Evolutionary conservation across 2,329 filamentous ascomycete genomes (phyloP).

Genomic region (Fonsecaea multimorphosa): DNA sequence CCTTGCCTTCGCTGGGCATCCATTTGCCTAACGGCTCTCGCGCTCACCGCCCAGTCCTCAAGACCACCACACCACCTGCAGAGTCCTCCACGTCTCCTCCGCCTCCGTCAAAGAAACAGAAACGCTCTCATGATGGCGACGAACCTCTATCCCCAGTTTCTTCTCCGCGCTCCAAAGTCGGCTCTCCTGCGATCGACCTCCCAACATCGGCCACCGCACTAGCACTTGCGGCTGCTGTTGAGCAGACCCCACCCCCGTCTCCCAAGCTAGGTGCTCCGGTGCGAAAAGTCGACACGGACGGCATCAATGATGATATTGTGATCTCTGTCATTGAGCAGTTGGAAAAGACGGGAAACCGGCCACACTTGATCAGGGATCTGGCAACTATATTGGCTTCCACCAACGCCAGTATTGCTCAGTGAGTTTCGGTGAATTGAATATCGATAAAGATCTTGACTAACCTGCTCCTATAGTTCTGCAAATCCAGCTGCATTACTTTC

Average conservation of each 20-base stretch:
- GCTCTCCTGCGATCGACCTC: conserved; percentile 50
- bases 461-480: conserved; percentile 72
- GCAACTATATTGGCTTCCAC: conserved; percentile 76
- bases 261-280: conserved; percentile 56
- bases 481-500: conserved; percentile 96
- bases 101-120: conserved; percentile 71
- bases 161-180: conserved; percentile 44
- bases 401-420: conserved; percentile 89
- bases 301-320: conserved; percentile 94
- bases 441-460: conserved; percentile 37
- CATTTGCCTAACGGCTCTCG: conserved; percentile 71
- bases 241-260: conserved; percentile 81
- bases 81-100: conserved; percentile 61
- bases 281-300: conserved; percentile 74
- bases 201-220: conserved; percentile 45
- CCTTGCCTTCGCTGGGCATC: conserved; percentile 89
- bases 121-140: conserved; percentile 71
- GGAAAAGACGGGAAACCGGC: conserved; percentile 86
- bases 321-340: conserved; percentile 87
- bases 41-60: conserved; percentile 62
- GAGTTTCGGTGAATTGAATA: conserved; percentile 52
- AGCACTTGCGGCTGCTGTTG: conserved; percentile 44
- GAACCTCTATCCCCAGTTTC: conserved; percentile 43
- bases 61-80: conserved; percentile 66
- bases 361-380: conserved; percentile 93